phyloP scores from a whole-genome alignment of 768 basidiomycete species.

The Pleurotus djamor region DNA sequence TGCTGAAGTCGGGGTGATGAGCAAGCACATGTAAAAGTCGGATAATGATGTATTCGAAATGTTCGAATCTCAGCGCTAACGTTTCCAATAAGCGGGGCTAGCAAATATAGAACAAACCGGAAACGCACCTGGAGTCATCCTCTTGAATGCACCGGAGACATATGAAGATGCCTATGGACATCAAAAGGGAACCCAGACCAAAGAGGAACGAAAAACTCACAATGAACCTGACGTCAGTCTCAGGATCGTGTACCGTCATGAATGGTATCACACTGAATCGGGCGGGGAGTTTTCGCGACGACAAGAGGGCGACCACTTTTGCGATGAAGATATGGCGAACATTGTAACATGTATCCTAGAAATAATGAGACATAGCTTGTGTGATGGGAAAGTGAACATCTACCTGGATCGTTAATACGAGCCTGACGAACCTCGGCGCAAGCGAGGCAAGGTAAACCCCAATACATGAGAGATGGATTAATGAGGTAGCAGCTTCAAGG shows the following conservation, averaged over 20 bases:
- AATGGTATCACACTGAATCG: conserved; percentile 86
- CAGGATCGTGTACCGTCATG: conserved; percentile 89
- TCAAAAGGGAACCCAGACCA: not conserved
- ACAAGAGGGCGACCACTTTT: conserved; percentile 70
- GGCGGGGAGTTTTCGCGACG: conserved; percentile 59
- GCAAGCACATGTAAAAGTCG: conserved; percentile 86
- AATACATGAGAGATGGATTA: conserved; percentile 74
- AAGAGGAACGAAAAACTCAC: conserved; percentile 34
- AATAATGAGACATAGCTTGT: not conserved
- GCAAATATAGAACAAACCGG: not conserved
- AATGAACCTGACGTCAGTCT: conserved; percentile 68
- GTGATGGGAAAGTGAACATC: conserved; percentile 1
- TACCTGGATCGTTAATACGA: conserved; percentile 81
- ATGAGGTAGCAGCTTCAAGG: conserved; percentile 75
- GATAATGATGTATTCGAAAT: conserved; percentile 81
- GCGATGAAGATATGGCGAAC: conserved; percentile 78
- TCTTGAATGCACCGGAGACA: conserved; percentile 44
- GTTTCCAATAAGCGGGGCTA: not conserved
- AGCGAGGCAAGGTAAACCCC: conserved; percentile 57
- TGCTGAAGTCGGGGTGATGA: conserved; percentile 91
- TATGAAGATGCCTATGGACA: conserved; percentile 52
- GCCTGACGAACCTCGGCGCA: conserved; percentile 55
- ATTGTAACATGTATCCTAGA: conserved; percentile 84
- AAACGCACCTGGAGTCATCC: conserved; percentile 40
- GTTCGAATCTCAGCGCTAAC: conserved; percentile 54